phyloP scores from a whole-genome alignment of 192 early-diverging fungal species.

The Coemansia guatemalensis region DNA sequence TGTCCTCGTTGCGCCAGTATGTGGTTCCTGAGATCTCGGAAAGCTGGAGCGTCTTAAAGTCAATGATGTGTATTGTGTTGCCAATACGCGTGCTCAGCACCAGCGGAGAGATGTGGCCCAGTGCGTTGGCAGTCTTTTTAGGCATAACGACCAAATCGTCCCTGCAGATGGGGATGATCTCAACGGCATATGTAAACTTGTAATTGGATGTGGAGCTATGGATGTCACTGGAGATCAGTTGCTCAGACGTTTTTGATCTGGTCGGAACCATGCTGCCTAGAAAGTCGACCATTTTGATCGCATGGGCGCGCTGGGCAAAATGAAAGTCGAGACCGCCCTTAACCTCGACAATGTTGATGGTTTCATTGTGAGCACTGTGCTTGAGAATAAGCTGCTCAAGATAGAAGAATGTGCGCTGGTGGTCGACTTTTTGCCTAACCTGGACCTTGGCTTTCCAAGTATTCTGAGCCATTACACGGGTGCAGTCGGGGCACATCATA shows the following conservation, averaged over 20 bases:
- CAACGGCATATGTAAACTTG: slow-evolving; percentile 96
- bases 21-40: slow-evolving; percentile 71
- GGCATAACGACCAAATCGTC: slow-evolving; percentile 92
- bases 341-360: slow-evolving; percentile 96
- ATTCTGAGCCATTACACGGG: slow-evolving; percentile 92
- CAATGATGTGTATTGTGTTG: slow-evolving; percentile 83
- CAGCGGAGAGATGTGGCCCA: slow-evolving; percentile 86
- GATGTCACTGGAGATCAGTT: slow-evolving; percentile 94
- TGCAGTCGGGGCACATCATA: slow-evolving; percentile 96
- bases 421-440: slow-evolving; percentile 95
- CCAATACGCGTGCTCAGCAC: slow-evolving; percentile 82
- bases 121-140: slow-evolving; percentile 75
- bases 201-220: slow-evolving; percentile 89
- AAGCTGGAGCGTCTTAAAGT: slow-evolving; percentile 78
- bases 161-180: slow-evolving; percentile 94
- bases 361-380: slow-evolving; percentile 96
- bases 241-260: slow-evolving; percentile 88
- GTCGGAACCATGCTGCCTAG: slow-evolving; percentile 82
- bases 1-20: slow-evolving; percentile 83
- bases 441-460: slow-evolving; percentile 98
- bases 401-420: slow-evolving; percentile 98
- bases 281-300: slow-evolving; percentile 96
- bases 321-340: slow-evolving; percentile 98
- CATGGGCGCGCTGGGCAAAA: slow-evolving; percentile 85
- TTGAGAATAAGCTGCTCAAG: slow-evolving; percentile 98